Evolutionary conservation across 2,329 filamentous ascomycete species (phyloP), one percentile per base, ranked within the genome.

Genomic region (Tolypocladium inflatum): DNA sequence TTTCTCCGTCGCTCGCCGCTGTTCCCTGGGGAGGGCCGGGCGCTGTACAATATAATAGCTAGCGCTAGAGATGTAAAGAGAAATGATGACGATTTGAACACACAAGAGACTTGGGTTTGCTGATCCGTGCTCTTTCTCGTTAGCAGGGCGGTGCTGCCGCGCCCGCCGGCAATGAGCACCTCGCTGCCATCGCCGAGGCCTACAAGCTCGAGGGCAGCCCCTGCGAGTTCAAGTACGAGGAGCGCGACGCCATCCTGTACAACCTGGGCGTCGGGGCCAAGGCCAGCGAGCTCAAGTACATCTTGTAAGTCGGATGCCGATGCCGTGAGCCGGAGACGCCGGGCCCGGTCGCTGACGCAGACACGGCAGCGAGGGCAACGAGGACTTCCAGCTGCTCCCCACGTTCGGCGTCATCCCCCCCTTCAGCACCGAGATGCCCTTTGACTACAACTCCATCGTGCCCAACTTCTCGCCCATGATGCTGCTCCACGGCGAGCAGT

Each of bases 391-490:
- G 73, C 87, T 90, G 56, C 80, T 97, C 56, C 94, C 94, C 56
- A 95, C 91, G n/a, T 99, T 90, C 68, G 94, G 92, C 71, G 94
- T 97, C 62, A 87, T 99, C 67, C 94, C 94, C n/a, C 89, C 87
- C 67, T 97, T 97, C 78, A 88, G 88, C 76, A 87, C 91, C 60
- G 81, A 89, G 64, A 78, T 86, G 61, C 90, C 93, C 35, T 97
- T 89, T 79, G 85, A 80, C 73, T 82, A 94, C 67, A 84, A 86
- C 69, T 85, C 92, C 58, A 83, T 99, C 61, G 88, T 97, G 35
- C 91, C 92, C 72, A 96, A 97, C 81, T 99, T 97, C 80, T 91
- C 85, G 42, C 93, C 92, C 61, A 97, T 96, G 91, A 97, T 97
- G 91, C 85, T 99, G 55, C 88, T 99, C 30, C 94, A 99, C 78